phyloP scores from a whole-genome alignment of 805 yeast genomes.

The Maudiozyma turicensis region DNA sequence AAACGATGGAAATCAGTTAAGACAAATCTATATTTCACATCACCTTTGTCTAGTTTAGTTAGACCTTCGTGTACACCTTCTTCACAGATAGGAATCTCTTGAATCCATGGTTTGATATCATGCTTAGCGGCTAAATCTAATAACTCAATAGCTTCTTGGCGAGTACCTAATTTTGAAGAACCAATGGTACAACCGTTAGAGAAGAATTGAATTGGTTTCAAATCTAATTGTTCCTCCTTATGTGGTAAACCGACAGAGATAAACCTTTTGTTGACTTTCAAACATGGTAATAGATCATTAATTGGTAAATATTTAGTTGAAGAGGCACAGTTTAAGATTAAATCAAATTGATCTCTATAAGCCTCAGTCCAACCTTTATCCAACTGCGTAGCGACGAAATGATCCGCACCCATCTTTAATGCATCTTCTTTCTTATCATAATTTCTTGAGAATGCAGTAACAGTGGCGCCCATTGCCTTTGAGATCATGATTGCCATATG shows the following conservation, averaged over 20 bases:
- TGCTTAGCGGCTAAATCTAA: not conserved
- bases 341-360: not conserved
- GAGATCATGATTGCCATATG: conserved; percentile 4
- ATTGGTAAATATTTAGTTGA: not conserved
- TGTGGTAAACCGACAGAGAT: conserved; percentile 2
- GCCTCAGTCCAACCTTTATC: not conserved
- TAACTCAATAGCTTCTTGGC: conserved; percentile 1
- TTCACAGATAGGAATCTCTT: not conserved
- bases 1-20: not conserved
- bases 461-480: conserved; percentile 1
- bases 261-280: conserved; percentile 1
- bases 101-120: not conserved
- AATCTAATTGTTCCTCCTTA: conserved; percentile 1
- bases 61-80: conserved; percentile 2
- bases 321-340: conserved; percentile 1
- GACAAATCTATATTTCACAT: conserved; percentile 2
- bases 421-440: not conserved
- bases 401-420: conserved; percentile 2
- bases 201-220: not conserved
- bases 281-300: not conserved
- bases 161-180: conserved; percentile 1
- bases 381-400: not conserved
- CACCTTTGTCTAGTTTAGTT: conserved; percentile 1
- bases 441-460: conserved; percentile 1
- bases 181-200: not conserved